Base-by-base conservation (phyloP, 1,284 basidiomycete species). In the Trichosporon coremiiforme region DNA sequence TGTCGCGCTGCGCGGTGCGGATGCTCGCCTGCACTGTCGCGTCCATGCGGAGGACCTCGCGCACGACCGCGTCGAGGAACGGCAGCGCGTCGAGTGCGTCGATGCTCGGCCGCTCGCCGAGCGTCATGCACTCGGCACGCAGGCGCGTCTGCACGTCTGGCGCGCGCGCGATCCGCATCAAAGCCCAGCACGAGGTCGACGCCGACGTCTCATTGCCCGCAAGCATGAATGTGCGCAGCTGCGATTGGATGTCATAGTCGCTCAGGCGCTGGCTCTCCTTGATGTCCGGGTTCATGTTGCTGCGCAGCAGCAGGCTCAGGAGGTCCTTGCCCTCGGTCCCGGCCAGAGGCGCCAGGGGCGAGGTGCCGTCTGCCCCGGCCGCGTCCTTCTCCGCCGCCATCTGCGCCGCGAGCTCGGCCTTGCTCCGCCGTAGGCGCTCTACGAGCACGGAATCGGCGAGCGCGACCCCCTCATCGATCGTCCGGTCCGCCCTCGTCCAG, bases 181-280 rank as follows among this genome's bases (percentile, higher is more conserved):
- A 83, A 68, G 87, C 87, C 91, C 91, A 94, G 2, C 90, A 87
- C 1, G 91, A 83, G 0, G 90, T 88, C 0, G 88, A 89, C 0
- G 87, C 88, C 0, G 89, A 90, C 0, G 93, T 94, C 79, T 94
- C 92, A 79, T 93, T 90, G 0, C 92, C 92, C 0, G 82, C 81
- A 1, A 82, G 71, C 73, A 82, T 79, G 78, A 93, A 91, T 0
- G 90, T 92, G 10, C 89, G 88, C 71, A 93, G 90, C 79, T 93
- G 91, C 69, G 87, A 89, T 22, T 90, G 83, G 2, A 91, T 88
- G 76, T 93, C 91, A 12, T 86, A 83, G 60, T 88, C 86, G 12
- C 87, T 86, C 85, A 93, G 86, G 29, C 85, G 85, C 77, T 90
- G 87, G 0, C 84, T 83, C 0, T 85, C 80, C 5, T 83, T 80